Percentiles rank a stretch among this genome's conserved stretches.
Conservation (phyloP, 257 asterid species). For the Euphrasia confusa region DNA sequence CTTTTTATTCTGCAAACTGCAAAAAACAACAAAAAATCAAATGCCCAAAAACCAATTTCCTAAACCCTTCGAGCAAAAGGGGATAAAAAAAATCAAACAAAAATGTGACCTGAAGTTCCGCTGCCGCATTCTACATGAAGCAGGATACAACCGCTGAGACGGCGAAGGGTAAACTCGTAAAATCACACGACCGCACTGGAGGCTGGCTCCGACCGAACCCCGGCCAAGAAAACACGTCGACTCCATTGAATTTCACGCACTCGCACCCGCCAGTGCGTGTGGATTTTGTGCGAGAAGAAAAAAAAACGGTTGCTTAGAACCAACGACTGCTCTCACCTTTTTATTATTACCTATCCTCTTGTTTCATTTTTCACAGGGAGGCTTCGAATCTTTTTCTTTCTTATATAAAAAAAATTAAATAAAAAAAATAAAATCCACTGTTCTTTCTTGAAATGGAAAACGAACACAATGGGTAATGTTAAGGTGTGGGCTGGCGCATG, state of each 20-base stretch:
- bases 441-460: too few species aligned
- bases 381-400: slow-evolving; percentile 19
- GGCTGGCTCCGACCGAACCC: slow-evolving; percentile 35
- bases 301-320: slow-evolving; percentile 38
- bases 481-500: neutral
- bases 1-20: slow-evolving; percentile 66
- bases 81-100: neutral
- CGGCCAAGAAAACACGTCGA: slow-evolving; percentile 51
- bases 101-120: slow-evolving; percentile 55
- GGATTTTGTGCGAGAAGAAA: slow-evolving; percentile 12
- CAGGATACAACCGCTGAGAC: slow-evolving; percentile 40
- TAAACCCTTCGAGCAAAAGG: neutral
- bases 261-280: too few species aligned
- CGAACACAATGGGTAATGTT: neutral
- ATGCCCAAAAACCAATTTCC: slow-evolving; percentile 14
- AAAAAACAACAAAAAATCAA: slow-evolving; percentile 24
- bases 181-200: slow-evolving; percentile 27
- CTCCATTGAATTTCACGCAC: slow-evolving; percentile 41
- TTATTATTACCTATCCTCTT: slow-evolving; percentile 19
- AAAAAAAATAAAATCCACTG: too few species aligned
- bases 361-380: neutral
- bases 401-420: neutral
- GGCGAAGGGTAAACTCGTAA: slow-evolving; percentile 38
- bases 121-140: slow-evolving; percentile 68
- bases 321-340: neutral